A percentile compares a stretch with the other conserved stretches of the same genome.
Conservation (phyloP, 2,329 filamentous ascomycete species). For the Apiospora saccharicola region DNA sequence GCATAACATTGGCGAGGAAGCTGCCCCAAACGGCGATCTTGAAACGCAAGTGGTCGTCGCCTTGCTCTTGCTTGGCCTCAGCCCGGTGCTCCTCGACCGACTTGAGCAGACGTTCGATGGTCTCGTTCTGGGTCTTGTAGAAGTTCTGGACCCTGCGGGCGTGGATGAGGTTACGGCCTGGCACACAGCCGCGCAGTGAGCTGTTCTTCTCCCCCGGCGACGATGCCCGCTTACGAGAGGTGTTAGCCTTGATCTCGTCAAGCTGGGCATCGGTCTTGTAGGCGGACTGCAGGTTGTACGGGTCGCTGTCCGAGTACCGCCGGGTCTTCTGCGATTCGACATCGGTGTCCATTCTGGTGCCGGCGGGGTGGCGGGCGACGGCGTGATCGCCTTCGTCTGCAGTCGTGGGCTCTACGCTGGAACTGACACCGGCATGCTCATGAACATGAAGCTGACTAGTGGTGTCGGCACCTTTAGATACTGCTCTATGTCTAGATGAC, state of each 20-base stretch:
- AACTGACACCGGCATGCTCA: conserved; percentile 46
- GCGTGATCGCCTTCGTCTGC: conserved; percentile 44
- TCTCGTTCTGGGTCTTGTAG: conserved; percentile 91
- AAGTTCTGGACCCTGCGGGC: conserved; percentile 75
- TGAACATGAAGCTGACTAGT: conserved; percentile 43
- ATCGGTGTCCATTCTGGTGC: conserved; percentile 43
- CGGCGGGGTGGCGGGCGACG: conserved; percentile 51
- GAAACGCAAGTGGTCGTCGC: conserved; percentile 81
- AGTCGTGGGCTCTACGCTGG: conserved; percentile 42
- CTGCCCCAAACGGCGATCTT: conserved; percentile 71
- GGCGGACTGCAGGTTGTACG: conserved; percentile 78
- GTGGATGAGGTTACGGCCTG: conserved; percentile 35
- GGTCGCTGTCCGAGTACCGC: conserved; percentile 71
- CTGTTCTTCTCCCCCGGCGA: conserved; percentile 38
- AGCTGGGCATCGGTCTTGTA: conserved; percentile 83
- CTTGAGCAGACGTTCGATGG: conserved; percentile 90
- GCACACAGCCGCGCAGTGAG: conserved; percentile 30
- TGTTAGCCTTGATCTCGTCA: conserved; percentile 79
- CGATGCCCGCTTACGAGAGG: conserved; percentile 74
- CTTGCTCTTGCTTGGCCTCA: conserved; percentile 80
- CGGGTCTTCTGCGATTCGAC: conserved; percentile 50
- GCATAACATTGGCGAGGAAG: conserved; percentile 80
- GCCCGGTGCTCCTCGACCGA: conserved; percentile 89
- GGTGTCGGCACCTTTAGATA: conserved; percentile 38
- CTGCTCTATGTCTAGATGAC: conserved; percentile 28